Evolutionary conservation across 2,329 filamentous ascomycete species (phyloP).

Genomic region (Aspergillus versicolor): DNA sequence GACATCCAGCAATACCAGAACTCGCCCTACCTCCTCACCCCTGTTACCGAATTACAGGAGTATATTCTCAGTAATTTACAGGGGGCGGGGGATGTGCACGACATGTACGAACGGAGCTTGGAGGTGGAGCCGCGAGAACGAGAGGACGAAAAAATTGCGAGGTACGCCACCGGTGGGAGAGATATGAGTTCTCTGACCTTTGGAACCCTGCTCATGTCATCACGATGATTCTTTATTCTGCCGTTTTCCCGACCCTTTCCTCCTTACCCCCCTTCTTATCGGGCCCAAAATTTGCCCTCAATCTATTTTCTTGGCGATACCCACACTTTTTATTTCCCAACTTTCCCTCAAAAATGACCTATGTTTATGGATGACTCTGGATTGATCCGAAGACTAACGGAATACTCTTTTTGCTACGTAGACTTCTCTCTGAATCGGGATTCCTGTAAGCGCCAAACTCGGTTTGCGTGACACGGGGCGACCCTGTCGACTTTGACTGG

Average conservation of each 20-base stretch:
- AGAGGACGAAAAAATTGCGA: constrained; percentile 99
- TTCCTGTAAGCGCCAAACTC: constrained; percentile 40
- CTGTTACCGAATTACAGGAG: constrained; percentile 88
- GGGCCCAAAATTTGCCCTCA: constrained; percentile 1
- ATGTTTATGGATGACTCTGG: constrained; percentile 12
- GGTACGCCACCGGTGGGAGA: constrained; percentile 59
- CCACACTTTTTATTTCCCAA: constrained; percentile 22
- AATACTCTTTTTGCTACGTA: constrained; percentile 33
- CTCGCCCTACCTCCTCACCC: constrained; percentile 87
- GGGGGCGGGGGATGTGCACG: constrained; percentile 90
- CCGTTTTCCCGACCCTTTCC: not conserved
- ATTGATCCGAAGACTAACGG: constrained; percentile 33
- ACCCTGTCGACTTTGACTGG: constrained; percentile 9
- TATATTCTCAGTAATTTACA: constrained; percentile 98
- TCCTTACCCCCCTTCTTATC: not conserved
- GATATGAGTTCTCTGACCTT: constrained; percentile 33
- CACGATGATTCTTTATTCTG: constrained; percentile 28
- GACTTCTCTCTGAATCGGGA: constrained; percentile 49
- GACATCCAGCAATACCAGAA: constrained; percentile 99
- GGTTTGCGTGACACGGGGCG: constrained; percentile 13
- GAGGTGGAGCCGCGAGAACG: constrained; percentile 90
- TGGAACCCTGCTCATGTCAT: constrained; percentile 33
- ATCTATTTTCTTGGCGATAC: constrained; percentile 29
- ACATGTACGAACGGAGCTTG: constrained; percentile 98
- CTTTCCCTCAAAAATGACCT: constrained; percentile 14